Conservation (phyloP, 2,329 filamentous ascomycete genomes). For the Fusarium transvaalense region DNA sequence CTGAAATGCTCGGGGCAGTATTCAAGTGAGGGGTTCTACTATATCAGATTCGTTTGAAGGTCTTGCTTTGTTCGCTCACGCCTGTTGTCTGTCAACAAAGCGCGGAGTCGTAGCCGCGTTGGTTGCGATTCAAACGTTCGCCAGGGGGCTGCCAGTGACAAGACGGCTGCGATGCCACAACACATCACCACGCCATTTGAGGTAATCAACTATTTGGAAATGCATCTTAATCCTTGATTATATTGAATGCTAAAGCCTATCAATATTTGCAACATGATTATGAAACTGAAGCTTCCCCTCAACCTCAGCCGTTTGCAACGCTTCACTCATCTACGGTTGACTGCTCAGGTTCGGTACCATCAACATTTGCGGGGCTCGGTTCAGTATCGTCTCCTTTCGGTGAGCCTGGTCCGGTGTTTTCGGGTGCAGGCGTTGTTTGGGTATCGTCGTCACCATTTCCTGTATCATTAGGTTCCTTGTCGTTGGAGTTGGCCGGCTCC, state of each 20-base stretch:
- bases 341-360: neutral
- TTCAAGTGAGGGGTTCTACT: neutral
- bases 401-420: neutral
- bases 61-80: neutral
- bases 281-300: neutral
- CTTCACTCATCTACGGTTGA: neutral
- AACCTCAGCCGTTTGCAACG: slow-evolving; percentile 17
- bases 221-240: neutral
- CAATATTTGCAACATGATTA: neutral
- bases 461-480: neutral
- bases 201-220: neutral
- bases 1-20: neutral
- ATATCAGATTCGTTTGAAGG: neutral
- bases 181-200: neutral
- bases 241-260: neutral
- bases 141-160: slow-evolving; percentile 24
- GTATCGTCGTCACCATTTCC: neutral
- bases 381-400: neutral
- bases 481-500: neutral
- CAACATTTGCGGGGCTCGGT: neutral
- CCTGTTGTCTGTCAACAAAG: slow-evolving; percentile 1
- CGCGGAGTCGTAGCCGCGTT: neutral
- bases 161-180: neutral
- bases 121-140: slow-evolving; percentile 1
- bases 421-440: neutral